Percentiles rank a stretch among this genome's conserved stretches.
phyloP scores from a whole-genome alignment of 2,329 filamentous ascomycete species.

The Stenocarpella maydis region DNA sequence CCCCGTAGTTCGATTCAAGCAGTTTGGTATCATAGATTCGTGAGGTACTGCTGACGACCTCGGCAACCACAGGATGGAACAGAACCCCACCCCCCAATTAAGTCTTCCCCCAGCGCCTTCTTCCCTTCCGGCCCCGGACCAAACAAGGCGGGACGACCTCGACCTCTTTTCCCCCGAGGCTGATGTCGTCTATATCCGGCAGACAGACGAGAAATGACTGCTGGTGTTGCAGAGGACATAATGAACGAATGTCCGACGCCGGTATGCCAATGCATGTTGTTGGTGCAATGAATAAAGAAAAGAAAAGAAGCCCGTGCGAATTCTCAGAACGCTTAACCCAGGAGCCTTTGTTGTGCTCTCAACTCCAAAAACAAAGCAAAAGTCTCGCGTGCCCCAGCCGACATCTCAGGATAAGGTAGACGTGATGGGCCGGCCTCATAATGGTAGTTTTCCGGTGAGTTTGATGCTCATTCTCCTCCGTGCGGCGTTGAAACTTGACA shows the following conservation, averaged over 20 bases:
- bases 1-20: constrained; percentile 14
- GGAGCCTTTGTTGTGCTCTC: constrained; percentile 10
- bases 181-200: constrained; percentile 6
- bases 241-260: constrained; percentile 31
- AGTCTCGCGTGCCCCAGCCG: background rate
- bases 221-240: constrained; percentile 12
- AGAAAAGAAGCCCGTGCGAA: background rate
- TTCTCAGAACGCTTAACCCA: constrained; percentile 3
- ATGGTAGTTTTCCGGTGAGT: constrained; percentile 33
- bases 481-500: constrained; percentile 30
- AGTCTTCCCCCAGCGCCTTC: background rate
- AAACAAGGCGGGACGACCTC: background rate
- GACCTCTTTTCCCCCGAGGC: constrained; percentile 4
- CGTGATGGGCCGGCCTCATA: background rate
- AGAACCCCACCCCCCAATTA: background rate
- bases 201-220: constrained; percentile 17
- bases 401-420: background rate
- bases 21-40: constrained; percentile 35
- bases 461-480: constrained; percentile 35
- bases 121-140: background rate
- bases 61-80: constrained; percentile 11
- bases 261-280: constrained; percentile 24
- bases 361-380: constrained; percentile 21
- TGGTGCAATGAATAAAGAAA: background rate
- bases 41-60: constrained; percentile 32